Evolutionary conservation across 352 stramenopile species (phyloP).

Genomic region (Globisporangium okanoganense): DNA sequence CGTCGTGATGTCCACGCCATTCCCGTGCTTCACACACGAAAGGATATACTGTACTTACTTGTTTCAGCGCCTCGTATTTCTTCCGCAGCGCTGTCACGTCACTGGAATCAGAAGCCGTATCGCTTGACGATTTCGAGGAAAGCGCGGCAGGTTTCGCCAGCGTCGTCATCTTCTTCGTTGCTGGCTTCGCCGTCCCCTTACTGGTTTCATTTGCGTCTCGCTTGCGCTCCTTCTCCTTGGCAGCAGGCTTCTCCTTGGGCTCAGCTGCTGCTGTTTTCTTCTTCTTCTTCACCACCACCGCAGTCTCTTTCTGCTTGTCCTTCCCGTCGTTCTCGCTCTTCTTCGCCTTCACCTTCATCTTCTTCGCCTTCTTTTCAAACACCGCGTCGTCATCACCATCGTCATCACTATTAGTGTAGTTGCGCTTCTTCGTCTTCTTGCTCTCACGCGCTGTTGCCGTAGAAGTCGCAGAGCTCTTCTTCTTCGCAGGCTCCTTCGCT

Average conservation of each 20-base stretch:
- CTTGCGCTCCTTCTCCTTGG: constrained; percentile 16
- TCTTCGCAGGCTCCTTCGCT: constrained; percentile 13
- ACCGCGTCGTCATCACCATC: constrained; percentile 15
- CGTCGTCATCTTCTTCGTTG: background rate
- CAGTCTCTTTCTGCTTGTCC: constrained; percentile 6
- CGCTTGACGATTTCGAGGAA: background rate
- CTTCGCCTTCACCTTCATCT: background rate
- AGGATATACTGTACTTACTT: constrained; percentile 20
- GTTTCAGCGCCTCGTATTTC: constrained; percentile 47
- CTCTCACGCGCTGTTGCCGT: constrained; percentile 1
- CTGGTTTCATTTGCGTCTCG: constrained; percentile 9
- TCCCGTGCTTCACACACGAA: background rate
- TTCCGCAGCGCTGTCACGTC: constrained; percentile 19
- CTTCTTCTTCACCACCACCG: constrained; percentile 4
- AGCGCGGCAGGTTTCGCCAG: background rate
- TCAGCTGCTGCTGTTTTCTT: constrained; percentile 2
- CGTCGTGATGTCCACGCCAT: background rate
- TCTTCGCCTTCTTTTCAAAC: constrained; percentile 3
- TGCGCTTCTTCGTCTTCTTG: constrained; percentile 19
- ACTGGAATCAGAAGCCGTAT: background rate
- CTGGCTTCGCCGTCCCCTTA: background rate
- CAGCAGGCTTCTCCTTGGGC: constrained; percentile 1
- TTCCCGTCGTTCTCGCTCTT: constrained; percentile 1
- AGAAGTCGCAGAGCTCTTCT: constrained; percentile 11
- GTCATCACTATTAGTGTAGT: constrained; percentile 4